phyloP scores from a whole-genome alignment of 768 basidiomycete genomes.

The Mycena maculata region DNA sequence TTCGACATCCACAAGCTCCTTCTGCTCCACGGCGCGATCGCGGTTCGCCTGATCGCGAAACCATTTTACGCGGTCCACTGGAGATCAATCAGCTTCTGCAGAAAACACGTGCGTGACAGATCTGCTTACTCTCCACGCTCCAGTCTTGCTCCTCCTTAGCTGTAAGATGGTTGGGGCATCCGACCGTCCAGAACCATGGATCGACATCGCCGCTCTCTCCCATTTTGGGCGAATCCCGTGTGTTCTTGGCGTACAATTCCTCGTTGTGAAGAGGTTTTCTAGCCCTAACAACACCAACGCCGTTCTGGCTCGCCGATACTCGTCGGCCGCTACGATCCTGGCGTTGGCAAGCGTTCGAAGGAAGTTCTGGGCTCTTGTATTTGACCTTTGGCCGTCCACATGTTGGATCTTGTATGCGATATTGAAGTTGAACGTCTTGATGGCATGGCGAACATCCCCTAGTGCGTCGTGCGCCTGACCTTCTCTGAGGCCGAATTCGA shows the following conservation, averaged over 20 bases:
- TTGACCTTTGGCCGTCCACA: neutral
- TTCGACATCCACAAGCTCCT: constrained; percentile 44
- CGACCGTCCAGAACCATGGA: constrained; percentile 40
- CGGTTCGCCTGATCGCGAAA: constrained; percentile 41
- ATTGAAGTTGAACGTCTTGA: constrained; percentile 4
- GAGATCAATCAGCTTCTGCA: neutral
- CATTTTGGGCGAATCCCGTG: constrained; percentile 27
- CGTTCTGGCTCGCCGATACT: neutral
- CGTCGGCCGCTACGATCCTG: neutral
- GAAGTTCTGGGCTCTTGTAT: neutral
- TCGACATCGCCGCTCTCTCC: constrained; percentile 37
- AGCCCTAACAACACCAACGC: neutral
- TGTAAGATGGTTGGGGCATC: constrained; percentile 29
- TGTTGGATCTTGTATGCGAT: neutral
- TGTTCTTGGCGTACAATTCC: constrained; percentile 36
- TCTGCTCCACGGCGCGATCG: constrained; percentile 41
- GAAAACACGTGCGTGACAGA: neutral
- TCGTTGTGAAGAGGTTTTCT: constrained; percentile 30
- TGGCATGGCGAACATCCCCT: neutral
- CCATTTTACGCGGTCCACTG: constrained; percentile 43
- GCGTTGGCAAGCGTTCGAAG: neutral
- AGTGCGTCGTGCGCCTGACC: constrained; percentile 6
- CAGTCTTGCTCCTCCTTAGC: constrained; percentile 35
- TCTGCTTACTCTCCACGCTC: constrained; percentile 38
- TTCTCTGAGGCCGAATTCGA: neutral